Evolutionary conservation across 495 filamentous ascomycete genomes (phyloP), one percentile per base, ranked within the genome.

Genomic region (Aspergillus leporis): DNA sequence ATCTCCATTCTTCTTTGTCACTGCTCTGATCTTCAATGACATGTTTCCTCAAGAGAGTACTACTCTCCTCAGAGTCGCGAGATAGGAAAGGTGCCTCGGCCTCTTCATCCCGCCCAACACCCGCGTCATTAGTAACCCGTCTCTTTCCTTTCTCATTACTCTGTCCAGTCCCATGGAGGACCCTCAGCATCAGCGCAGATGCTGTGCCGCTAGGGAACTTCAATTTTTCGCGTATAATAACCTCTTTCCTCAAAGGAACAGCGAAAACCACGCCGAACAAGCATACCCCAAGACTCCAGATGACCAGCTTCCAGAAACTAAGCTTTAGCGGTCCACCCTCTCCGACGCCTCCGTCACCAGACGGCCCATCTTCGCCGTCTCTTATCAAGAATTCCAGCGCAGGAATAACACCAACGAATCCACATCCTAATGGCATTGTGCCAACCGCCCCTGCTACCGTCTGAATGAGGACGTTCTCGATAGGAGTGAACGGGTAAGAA

Each of bases 381-480:
- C 78, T 87, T 54, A 99, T 66, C 56, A 99, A 73, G 61, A 87
- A 97, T 62, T 96, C 88, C 78, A 99, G 78, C 2, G 95, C 95
- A 14, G 95, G 95, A 55, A 97, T 87, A 2, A 92, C 91, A 4
- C 91, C 94, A 9, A 98, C 93, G 68, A 98, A 97, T 1, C 94
- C 94, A 64, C 94, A 97, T 0, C 92, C 93, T 22, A 99, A 72
- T 5, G 95, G 95, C 94, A 98, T 98, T 5, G 93, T 97, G 0
- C 94, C 95, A 69, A 97, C 93, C 22, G 90, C 87, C 10, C 93
- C 93, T 0, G 95, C 94, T 41, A 99, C 93, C 5, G 92, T 96
- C 76, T 98, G 95, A 5, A 99, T 92, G 30, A 99, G 82, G 8
- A 98, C 95, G 70, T 99, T 99, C 74, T 99, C 95, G 28, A 97